Conservation (phyloP, 2,329 filamentous ascomycete genomes). For the Colletotrichum sp. region DNA sequence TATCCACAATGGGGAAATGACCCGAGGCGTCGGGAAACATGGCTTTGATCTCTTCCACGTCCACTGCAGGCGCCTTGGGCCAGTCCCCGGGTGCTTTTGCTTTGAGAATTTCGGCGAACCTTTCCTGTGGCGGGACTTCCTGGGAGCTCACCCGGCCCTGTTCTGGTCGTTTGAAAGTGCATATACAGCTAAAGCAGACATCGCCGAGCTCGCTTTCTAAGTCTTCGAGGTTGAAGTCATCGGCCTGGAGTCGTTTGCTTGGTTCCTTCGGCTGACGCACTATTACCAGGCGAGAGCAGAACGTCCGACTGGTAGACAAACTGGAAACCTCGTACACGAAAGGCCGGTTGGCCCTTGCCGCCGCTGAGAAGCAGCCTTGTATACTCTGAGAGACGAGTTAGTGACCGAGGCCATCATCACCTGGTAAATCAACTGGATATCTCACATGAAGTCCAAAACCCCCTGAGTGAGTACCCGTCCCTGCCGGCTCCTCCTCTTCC, state of each 20-base stretch:
- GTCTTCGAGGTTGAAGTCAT: constrained; percentile 34
- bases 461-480: neutral
- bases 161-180: constrained; percentile 55
- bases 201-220: constrained; percentile 41
- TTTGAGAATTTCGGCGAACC: constrained; percentile 46
- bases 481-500: constrained; percentile 26
- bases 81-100: constrained; percentile 43
- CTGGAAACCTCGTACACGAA: constrained; percentile 56
- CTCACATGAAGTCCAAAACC: constrained; percentile 43
- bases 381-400: constrained; percentile 47
- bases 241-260: neutral
- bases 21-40: constrained; percentile 43
- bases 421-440: neutral
- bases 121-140: constrained; percentile 43
- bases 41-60: constrained; percentile 45
- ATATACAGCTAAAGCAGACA: constrained; percentile 55
- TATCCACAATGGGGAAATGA: constrained; percentile 54
- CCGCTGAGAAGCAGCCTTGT: constrained; percentile 59
- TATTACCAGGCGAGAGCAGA: constrained; percentile 54
- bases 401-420: neutral
- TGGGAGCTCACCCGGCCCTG: constrained; percentile 42
- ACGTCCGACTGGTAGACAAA: constrained; percentile 50
- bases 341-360: constrained; percentile 52
- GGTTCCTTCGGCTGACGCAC: constrained; percentile 35
- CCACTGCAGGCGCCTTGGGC: constrained; percentile 49